Conservation (phyloP, 2,329 filamentous ascomycete genomes). For the Colletotrichum euphorbiae region DNA sequence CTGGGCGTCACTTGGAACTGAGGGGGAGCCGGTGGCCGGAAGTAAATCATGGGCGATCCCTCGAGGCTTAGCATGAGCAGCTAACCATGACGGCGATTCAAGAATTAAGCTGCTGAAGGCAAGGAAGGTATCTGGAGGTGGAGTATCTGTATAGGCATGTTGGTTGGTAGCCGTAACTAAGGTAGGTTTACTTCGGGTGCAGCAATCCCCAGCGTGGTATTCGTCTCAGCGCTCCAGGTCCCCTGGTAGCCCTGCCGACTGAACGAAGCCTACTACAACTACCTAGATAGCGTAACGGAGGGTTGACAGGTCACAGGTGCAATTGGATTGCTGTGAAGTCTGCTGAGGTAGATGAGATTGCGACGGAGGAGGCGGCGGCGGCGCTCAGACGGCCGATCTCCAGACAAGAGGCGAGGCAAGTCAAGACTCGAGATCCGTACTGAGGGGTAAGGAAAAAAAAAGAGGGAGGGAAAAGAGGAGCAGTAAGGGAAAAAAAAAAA, state of each 20-base stretch:
- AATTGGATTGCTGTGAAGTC: not conserved
- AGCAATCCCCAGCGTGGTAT: too few species aligned
- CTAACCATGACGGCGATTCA: slow-evolving; percentile 27
- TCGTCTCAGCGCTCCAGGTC: not conserved
- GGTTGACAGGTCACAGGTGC: not conserved
- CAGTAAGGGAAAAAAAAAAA: too few species aligned
- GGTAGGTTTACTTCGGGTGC: too few species aligned
- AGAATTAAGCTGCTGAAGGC: not conserved
- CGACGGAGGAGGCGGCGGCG: slow-evolving; percentile 20
- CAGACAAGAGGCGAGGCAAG: not conserved
- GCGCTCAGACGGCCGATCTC: not conserved
- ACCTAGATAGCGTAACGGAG: not conserved
- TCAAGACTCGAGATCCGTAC: too few species aligned
- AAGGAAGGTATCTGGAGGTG: too few species aligned
- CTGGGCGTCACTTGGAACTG: slow-evolving; percentile 15
- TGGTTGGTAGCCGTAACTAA: too few species aligned
- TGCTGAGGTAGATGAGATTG: not conserved
- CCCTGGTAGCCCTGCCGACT: not conserved
- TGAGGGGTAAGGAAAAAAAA: not conserved
- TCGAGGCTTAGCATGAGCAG: slow-evolving; percentile 31
- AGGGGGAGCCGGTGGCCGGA: slow-evolving; percentile 16
- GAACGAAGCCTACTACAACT: not conserved
- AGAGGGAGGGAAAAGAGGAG: too few species aligned
- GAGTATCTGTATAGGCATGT: too few species aligned
- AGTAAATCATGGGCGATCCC: slow-evolving; percentile 28